Percentiles rank a stretch among this genome's conserved stretches.
phyloP scores from a whole-genome alignment of 331 rosid species.

The Spiraea crenata region DNA sequence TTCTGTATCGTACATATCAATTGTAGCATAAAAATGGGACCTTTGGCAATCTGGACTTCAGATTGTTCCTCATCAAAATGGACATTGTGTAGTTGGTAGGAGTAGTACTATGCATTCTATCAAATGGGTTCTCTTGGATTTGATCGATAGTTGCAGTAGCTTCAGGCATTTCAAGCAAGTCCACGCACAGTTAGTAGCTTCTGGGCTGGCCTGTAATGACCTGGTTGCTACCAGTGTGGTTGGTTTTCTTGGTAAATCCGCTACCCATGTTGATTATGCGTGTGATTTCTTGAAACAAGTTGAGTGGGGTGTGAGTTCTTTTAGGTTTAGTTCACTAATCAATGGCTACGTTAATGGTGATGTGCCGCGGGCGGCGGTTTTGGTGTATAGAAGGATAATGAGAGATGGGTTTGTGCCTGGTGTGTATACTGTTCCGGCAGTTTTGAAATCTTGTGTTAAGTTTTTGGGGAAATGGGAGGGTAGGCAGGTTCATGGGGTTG shows the following conservation, averaged over 20 bases:
- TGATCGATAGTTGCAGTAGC: slow-evolving; percentile 45
- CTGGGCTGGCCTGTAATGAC: slow-evolving; percentile 47
- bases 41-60: background rate
- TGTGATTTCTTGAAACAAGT: slow-evolving; percentile 63
- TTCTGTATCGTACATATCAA: background rate
- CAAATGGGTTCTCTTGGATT: slow-evolving; percentile 60
- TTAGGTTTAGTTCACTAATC: slow-evolving; percentile 59
- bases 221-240: slow-evolving; percentile 46
- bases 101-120: slow-evolving; percentile 29
- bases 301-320: slow-evolving; percentile 56
- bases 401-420: slow-evolving; percentile 74
- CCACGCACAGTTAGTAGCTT: slow-evolving; percentile 52
- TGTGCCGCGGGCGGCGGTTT: slow-evolving; percentile 40
- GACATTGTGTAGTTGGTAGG: slow-evolving; percentile 19
- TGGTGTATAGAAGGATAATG: slow-evolving; percentile 44
- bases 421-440: slow-evolving; percentile 59
- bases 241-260: slow-evolving; percentile 53
- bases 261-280: slow-evolving; percentile 43
- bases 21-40: background rate
- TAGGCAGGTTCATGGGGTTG: slow-evolving; percentile 55
- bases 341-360: slow-evolving; percentile 50
- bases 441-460: slow-evolving; percentile 74
- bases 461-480: slow-evolving; percentile 57
- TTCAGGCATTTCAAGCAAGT: slow-evolving; percentile 52
- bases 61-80: background rate